Percentiles rank a stretch among this genome's conserved stretches.
These are phyloP conservation scores for Ganoderma leucocontextum DNA, from an alignment of 1,284 basidiomycete genomes.

Conservation along the genomic window DNA sequence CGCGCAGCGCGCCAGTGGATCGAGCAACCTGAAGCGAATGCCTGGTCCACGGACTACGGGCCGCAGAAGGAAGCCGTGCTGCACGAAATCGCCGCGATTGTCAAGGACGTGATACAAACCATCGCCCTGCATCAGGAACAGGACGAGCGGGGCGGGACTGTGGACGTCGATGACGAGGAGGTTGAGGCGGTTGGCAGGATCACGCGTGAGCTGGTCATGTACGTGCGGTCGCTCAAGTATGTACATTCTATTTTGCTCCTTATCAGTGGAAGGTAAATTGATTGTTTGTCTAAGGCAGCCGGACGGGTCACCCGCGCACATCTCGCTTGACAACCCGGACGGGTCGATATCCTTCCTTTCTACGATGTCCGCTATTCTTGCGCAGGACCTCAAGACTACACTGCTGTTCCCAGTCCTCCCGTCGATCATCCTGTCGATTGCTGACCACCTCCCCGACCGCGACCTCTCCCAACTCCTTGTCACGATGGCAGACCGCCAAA, in stretches of 20 bases:
- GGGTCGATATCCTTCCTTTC: constrained; percentile 66
- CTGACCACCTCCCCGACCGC: constrained; percentile 67
- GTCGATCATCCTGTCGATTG: constrained; percentile 65
- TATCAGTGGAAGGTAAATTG: constrained; percentile 2
- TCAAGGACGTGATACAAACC: constrained; percentile 77
- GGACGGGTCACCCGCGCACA: constrained; percentile 46
- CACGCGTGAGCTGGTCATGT: constrained; percentile 62
- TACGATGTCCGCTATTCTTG: constrained; percentile 64
- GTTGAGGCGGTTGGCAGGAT: constrained; percentile 67
- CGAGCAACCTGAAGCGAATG: constrained; percentile 37
- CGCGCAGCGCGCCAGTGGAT: constrained; percentile 68
- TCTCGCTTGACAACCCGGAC: constrained; percentile 45
- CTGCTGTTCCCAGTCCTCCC: constrained; percentile 68
- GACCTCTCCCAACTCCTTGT: constrained; percentile 67
- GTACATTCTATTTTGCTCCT: constrained; percentile 33
- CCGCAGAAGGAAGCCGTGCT: constrained; percentile 62
- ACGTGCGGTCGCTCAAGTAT: constrained; percentile 63
- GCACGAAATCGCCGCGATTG: constrained; percentile 69
- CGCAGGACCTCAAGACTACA: constrained; percentile 60
- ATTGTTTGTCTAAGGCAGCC: constrained; percentile 50
- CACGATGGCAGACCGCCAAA: constrained; percentile 69
- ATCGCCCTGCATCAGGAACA: constrained; percentile 39
- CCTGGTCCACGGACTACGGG: constrained; percentile 24
- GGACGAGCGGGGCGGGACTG: constrained; percentile 68
- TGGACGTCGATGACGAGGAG: constrained; percentile 70